These are phyloP conservation scores for Fusarium oligoseptatum DNA, from an alignment of 2,329 filamentous ascomycete genomes.

Conservation along the genomic window DNA sequence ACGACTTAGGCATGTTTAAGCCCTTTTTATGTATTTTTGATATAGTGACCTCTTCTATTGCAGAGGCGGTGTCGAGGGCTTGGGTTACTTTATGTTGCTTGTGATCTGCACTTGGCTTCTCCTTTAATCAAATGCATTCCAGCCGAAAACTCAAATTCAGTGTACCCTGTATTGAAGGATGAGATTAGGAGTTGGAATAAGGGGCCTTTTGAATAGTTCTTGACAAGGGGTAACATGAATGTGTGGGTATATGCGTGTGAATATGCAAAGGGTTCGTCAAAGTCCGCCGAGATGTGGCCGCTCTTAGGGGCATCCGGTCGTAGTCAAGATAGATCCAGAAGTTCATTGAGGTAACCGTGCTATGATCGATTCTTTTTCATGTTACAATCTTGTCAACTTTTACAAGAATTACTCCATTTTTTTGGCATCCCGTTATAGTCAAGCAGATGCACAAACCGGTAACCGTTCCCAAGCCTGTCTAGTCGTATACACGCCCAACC, in stretches of 20 bases:
- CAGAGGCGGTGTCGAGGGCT: background rate
- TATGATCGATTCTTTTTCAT: background rate
- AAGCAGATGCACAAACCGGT: conserved; percentile 81
- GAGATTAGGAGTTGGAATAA: background rate
- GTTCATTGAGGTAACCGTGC: background rate
- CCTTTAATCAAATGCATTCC: background rate
- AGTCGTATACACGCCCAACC: conserved; percentile 92
- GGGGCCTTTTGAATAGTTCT: background rate
- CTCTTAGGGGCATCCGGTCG: background rate
- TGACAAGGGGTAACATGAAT: background rate
- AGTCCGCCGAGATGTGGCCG: background rate
- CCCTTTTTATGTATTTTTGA: background rate
- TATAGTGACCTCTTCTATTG: background rate
- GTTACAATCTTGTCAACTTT: conserved; percentile 72
- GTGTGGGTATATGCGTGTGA: background rate
- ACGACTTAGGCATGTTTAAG: background rate
- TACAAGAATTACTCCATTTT: conserved; percentile 77
- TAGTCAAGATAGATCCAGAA: background rate
- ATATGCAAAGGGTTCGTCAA: background rate
- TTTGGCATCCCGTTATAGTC: conserved; percentile 76
- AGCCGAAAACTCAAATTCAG: background rate
- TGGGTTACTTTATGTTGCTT: background rate
- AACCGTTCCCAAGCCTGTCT: conserved; percentile 81
- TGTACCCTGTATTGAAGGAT: background rate
- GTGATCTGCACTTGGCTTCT: background rate